Base-by-base conservation (phyloP, 2,329 filamentous ascomycete species). In the Penicillium sp. region DNA sequence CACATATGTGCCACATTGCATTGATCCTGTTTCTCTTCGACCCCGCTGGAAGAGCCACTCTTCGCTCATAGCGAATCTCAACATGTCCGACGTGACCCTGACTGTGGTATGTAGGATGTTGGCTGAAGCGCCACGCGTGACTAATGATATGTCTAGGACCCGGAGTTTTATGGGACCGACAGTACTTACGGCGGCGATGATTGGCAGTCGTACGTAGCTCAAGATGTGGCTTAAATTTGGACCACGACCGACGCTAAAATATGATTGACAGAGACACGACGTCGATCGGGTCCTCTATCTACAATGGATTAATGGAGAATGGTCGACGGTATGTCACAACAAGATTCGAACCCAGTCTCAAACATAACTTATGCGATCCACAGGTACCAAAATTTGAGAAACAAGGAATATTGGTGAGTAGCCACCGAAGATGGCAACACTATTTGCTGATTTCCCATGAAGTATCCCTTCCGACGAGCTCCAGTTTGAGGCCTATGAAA, bases 401-500 rank as follows among this genome's bases (percentile, higher is more conserved):
- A 35, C 11, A 35, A 35, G 22, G 33, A 35, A 16, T 35, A 35
- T 10, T 29, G 25, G 33, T 35, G 20, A 29, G 33, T 8, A 14
- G 16, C 18, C n/a, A n/a, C n/a, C n/a, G n/a, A n/a, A n/a, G n/a
- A 27, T 8, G n/a, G n/a, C n/a, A n/a, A n/a, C n/a, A n/a, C n/a
- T n/a, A n/a, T n/a, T n/a, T n/a, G n/a, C n/a, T n/a, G n/a, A n/a
- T n/a, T n/a, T n/a, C n/a, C n/a, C n/a, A n/a, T n/a, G n/a, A n/a
- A 35, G 33, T 3, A 25, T 44, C 17, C 42, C 42, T 3, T 39
- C 42, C 6, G 42, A 44, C 29, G 42, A 44, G 9, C 28, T 33
- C 12, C 38, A 41, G 31, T 44, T 41, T 9, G 42, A 44, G 28
- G 34, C 42, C 8, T 44, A 44, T 18, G 42, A 44, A 28, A 37